Conservation (phyloP, 202 grass and related monocot genomes). For the Sporobolus alterniflorus region DNA sequence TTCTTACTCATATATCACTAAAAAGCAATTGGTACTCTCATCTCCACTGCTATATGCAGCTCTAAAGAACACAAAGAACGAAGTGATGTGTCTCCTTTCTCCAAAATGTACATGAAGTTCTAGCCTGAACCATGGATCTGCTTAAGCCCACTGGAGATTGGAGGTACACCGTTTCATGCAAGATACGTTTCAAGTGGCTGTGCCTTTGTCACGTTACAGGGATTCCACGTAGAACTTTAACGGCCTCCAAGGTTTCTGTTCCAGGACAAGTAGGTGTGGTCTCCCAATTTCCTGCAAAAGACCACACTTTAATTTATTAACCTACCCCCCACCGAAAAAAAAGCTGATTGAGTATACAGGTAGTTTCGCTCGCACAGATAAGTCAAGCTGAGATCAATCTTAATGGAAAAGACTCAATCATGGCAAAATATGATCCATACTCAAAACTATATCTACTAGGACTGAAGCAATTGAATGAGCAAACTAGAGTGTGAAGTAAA, state of each 20-base stretch:
- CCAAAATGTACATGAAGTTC: slow-evolving; percentile 40
- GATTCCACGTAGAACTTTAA: slow-evolving; percentile 24
- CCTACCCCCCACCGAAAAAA: slow-evolving; percentile 9
- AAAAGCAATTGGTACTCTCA: background rate
- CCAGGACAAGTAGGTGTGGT: slow-evolving; percentile 93
- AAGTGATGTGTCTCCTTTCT: slow-evolving; percentile 1
- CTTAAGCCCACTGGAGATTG: background rate
- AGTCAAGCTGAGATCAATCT: background rate
- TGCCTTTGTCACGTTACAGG: background rate
- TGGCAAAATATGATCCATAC: slow-evolving; percentile 5
- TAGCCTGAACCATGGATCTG: slow-evolving; percentile 7
- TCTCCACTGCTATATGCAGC: slow-evolving; percentile 22
- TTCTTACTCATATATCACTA: background rate
- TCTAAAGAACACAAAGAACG: background rate
- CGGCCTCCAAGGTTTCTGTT: slow-evolving; percentile 67
- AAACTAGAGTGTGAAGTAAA: slow-evolving; percentile 24
- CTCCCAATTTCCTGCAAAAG: slow-evolving; percentile 85
- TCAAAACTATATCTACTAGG: background rate
- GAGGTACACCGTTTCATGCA: slow-evolving; percentile 31
- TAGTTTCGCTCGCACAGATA: background rate
- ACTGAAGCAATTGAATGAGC: background rate
- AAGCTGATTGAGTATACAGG: background rate
- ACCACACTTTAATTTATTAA: background rate
- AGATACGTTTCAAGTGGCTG: slow-evolving; percentile 11
- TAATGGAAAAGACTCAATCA: background rate